These are phyloP conservation scores for Neonectria sp. DNA, from an alignment of 2,329 filamentous ascomycete species.

Conservation along the genomic window DNA sequence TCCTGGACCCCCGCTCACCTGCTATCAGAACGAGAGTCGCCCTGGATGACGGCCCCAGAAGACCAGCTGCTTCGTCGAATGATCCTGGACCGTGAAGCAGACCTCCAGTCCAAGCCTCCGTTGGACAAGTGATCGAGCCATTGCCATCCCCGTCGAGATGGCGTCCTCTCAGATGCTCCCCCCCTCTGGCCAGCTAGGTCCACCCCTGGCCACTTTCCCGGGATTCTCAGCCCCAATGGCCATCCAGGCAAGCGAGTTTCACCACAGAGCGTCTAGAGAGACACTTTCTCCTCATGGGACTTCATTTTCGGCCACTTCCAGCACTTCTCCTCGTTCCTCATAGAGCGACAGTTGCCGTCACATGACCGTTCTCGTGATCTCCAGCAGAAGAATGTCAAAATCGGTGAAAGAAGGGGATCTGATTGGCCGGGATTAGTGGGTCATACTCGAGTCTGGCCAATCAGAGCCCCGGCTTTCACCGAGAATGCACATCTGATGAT, in stretches of 20 bases:
- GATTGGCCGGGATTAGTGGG: slow-evolving; percentile 49
- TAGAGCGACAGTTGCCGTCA: slow-evolving; percentile 34
- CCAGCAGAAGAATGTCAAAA: slow-evolving; percentile 41
- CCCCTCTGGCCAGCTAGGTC: slow-evolving; percentile 29
- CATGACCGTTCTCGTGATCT: slow-evolving; percentile 41
- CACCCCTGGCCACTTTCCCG: slow-evolving; percentile 30
- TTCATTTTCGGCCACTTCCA: slow-evolving; percentile 30
- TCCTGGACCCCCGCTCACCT: slow-evolving; percentile 24
- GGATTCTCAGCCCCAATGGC: slow-evolving; percentile 33
- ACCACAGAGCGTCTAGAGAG: slow-evolving; percentile 28
- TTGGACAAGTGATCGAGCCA: slow-evolving; percentile 18
- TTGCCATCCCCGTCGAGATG: slow-evolving; percentile 21
- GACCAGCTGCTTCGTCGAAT: slow-evolving; percentile 48
- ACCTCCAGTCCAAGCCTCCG: slow-evolving; percentile 38
- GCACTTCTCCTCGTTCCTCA: slow-evolving; percentile 28
- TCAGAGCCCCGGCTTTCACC: slow-evolving; percentile 40
- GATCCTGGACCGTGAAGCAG: slow-evolving; percentile 47
- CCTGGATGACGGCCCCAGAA: slow-evolving; percentile 46
- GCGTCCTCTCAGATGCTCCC: slow-evolving; percentile 20
- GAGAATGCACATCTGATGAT: slow-evolving; percentile 48
- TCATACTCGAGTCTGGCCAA: slow-evolving; percentile 43
- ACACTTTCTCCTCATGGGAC: slow-evolving; percentile 27
- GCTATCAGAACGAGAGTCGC: slow-evolving; percentile 45
- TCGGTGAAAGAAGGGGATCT: slow-evolving; percentile 50
- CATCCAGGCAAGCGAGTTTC: slow-evolving; percentile 29